These are phyloP conservation scores for Rhexocercosporidium sp. DNA, from an alignment of 2,329 filamentous ascomycete species.

Conservation along the genomic window DNA sequence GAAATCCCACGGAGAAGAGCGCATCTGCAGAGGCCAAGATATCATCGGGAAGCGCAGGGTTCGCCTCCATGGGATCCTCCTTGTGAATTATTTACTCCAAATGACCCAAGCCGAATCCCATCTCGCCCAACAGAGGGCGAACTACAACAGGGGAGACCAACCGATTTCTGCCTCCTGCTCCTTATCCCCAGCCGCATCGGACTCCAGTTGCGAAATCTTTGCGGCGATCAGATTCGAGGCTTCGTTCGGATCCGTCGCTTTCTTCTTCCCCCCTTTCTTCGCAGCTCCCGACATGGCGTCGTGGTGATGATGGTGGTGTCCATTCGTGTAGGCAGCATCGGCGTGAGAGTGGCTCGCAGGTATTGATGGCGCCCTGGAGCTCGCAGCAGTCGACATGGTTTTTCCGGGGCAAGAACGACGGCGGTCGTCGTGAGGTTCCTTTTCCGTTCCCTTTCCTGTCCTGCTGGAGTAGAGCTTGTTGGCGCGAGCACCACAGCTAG, in stretches of 20 bases:
- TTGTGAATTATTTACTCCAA: background rate
- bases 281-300: slow-evolving; percentile 56
- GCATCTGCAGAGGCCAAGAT: background rate
- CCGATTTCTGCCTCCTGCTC: slow-evolving; percentile 96
- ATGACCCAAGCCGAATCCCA: background rate
- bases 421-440: slow-evolving; percentile 12
- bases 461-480: slow-evolving; percentile 25
- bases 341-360: slow-evolving; percentile 38
- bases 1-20: background rate
- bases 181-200: slow-evolving; percentile 90
- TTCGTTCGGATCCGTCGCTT: slow-evolving; percentile 82
- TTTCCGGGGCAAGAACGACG: slow-evolving; percentile 9
- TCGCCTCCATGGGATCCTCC: background rate
- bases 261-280: slow-evolving; percentile 87
- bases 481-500: slow-evolving; percentile 33
- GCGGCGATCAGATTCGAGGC: slow-evolving; percentile 90
- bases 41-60: background rate
- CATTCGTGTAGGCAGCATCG: slow-evolving; percentile 41
- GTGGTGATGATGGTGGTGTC: slow-evolving; percentile 47
- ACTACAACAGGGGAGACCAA: slow-evolving; percentile 53
- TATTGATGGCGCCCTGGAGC: slow-evolving; percentile 46
- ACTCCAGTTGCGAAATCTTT: slow-evolving; percentile 93
- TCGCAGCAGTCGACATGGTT: slow-evolving; percentile 43
- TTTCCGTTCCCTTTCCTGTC: background rate
- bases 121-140: background rate